Conservation (phyloP, 1,284 basidiomycete species). For the Tilletia indica region DNA sequence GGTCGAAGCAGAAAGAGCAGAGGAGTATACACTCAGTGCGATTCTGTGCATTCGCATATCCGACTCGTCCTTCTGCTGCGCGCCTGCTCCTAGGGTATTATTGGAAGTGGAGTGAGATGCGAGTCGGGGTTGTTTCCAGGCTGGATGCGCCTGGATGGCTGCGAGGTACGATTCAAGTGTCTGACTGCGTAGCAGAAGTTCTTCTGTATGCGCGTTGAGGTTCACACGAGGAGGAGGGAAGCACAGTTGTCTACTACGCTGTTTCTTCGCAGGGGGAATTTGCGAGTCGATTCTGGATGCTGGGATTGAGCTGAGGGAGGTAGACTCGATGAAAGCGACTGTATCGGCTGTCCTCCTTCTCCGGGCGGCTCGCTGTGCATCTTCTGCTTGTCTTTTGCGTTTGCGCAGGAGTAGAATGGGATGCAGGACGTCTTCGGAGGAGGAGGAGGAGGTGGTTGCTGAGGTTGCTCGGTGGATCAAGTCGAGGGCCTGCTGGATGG, state of each 20-base stretch:
- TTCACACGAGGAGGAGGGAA: background rate
- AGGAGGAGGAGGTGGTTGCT: too few species aligned
- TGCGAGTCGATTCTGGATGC: too few species aligned
- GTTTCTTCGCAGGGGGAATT: too few species aligned
- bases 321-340: background rate
- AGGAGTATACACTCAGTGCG: too few species aligned
- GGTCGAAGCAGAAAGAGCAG: too few species aligned
- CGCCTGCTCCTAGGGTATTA: background rate
- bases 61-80: background rate
- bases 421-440: background rate
- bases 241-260: background rate
- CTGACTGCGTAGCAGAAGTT: background rate
- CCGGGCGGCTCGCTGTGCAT: background rate
- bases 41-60: too few species aligned
- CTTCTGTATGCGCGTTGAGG: background rate
- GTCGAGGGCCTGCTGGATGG: too few species aligned
- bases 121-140: background rate
- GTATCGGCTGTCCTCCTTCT: background rate
- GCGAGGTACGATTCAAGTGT: background rate
- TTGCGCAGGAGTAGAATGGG: conserved; percentile 7
- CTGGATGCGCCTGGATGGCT: background rate
- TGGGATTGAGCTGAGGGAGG: background rate
- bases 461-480: too few species aligned
- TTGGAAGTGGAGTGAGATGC: background rate
- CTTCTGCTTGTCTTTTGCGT: background rate